Conservation (phyloP, 2,329 filamentous ascomycete genomes). For the Colletotrichum tabaci region DNA sequence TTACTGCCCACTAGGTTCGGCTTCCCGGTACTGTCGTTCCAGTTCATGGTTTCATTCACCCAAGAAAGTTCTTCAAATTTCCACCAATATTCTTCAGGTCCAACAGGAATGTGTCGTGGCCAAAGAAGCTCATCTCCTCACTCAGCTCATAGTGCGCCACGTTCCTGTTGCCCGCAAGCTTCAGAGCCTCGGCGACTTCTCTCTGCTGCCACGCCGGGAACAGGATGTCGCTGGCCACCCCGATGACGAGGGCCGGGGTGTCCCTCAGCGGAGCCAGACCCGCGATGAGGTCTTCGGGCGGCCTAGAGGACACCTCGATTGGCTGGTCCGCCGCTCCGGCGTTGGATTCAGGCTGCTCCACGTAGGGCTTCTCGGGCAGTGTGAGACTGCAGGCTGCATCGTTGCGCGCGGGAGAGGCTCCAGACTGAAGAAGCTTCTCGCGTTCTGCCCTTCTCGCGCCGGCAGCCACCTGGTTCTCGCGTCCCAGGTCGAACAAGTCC, state of each 20-base stretch:
- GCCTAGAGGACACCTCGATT: conserved; percentile 59
- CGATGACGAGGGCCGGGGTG: conserved; percentile 89
- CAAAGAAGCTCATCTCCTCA: conserved; percentile 94
- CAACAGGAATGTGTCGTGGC: conserved; percentile 95
- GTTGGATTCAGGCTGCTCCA: conserved; percentile 78
- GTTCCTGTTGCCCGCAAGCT: conserved; percentile 81
- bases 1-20: no score
- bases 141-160: conserved; percentile 93
- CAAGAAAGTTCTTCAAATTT: conserved; percentile 83
- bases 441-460: conserved; percentile 74
- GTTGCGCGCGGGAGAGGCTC: conserved; percentile 50
- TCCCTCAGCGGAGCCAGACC: conserved; percentile 81
- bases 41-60: conserved; percentile 54
- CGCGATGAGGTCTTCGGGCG: conserved; percentile 83
- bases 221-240: conserved; percentile 94
- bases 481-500: conserved; percentile 95
- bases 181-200: conserved; percentile 89
- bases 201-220: conserved; percentile 99
- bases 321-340: conserved; percentile 52
- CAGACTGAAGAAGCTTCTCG: conserved; percentile 68
- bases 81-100: conserved; percentile 94
- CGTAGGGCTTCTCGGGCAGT: conserved; percentile 86
- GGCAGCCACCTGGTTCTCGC: conserved; percentile 76
- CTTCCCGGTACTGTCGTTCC: neutral
- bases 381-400: conserved; percentile 82